Base-by-base conservation (phyloP, 805 yeast genomes). In the Maudiozyma bulderi region DNA sequence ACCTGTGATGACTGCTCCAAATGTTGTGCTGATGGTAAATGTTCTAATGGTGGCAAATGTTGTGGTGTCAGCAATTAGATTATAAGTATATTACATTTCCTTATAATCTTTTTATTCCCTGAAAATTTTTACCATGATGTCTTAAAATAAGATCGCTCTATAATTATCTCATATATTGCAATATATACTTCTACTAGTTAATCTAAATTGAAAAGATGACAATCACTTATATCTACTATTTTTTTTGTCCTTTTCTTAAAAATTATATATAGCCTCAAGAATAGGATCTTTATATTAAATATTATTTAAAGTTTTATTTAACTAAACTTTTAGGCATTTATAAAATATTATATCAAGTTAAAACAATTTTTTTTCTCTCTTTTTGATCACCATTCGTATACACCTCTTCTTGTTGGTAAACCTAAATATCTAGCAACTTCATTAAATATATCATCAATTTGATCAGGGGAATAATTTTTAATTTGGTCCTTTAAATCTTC, bases 371-470 rank as follows among this genome's bases (percentile, higher is more conserved):
- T n/a, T 35, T 6, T 35, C 2, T 20, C 8, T 15, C 20, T 9
- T n/a, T 5, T 39, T 15, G 8, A 3, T 28, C 60, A 80, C 83
- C 84, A 79, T 13, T 70, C 70, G 48, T 73, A 71, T 10, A 68
- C 57, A 42, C 75, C 74, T 59, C 81, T 74, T 68, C 89, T 76
- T 49, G 66, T 58, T 26, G 69, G 67, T 29, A 85, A 64, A 6
- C 95, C 95, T 30, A 84, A 60, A 61, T 75, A 86, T 53, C 88
- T 72, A 0, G 93, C 80, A 38, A 87, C 70, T 35, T 78, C 81
- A 58, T 80, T 82, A 58, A 72, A 82, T 34, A 84, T 69, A 13
- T 71, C 78, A 45, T 73, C 72, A 20, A 80, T 58, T 46, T 79
- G 79, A 38, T 74, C 79, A 32, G 75, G 69, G 0, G 78, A 53